Evolutionary conservation across 345 rosid genomes (phyloP).

Genomic region (Gossypium turneri): DNA sequence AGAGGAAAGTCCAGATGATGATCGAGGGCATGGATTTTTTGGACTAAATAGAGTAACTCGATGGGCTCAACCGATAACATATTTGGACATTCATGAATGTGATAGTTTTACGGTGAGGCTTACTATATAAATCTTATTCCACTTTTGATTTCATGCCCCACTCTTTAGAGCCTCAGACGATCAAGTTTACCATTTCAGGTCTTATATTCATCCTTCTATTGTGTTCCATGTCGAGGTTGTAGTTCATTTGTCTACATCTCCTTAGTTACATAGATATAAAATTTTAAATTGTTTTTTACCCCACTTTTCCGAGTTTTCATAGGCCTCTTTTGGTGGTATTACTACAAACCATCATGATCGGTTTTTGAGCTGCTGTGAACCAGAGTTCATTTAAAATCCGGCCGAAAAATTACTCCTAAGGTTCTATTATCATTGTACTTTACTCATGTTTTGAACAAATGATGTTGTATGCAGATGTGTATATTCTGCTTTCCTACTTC

Average conservation of each 20-base stretch:
- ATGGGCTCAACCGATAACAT: slow-evolving; percentile 94
- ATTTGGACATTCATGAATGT: slow-evolving; percentile 61
- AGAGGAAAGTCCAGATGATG: slow-evolving; percentile 69
- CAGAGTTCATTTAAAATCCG: not conserved
- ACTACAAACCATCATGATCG: not conserved
- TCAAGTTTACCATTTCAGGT: not conserved
- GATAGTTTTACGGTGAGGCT: slow-evolving; percentile 64
- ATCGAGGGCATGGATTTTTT: slow-evolving; percentile 74
- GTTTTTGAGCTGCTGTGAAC: not conserved
- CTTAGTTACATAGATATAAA: not conserved
- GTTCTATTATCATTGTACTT: not conserved
- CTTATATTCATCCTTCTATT: not conserved
- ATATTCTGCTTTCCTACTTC: slow-evolving; percentile 94
- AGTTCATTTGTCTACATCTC: not conserved
- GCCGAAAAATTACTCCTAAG: not conserved
- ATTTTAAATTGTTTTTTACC: not conserved
- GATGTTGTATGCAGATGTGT: slow-evolving; percentile 67
- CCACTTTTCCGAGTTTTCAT: too few relatives aligned
- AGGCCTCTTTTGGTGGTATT: not conserved
- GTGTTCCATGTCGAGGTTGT: not conserved
- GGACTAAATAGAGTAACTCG: slow-evolving; percentile 58
- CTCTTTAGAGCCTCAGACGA: not conserved
- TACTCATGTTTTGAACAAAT: not conserved
- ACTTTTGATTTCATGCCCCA: not conserved
- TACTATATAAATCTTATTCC: not conserved